A percentile compares a stretch with the other conserved stretches of the same genome.
Conservation (phyloP, 164 flowering plant species). For the Malania oleifera region DNA sequence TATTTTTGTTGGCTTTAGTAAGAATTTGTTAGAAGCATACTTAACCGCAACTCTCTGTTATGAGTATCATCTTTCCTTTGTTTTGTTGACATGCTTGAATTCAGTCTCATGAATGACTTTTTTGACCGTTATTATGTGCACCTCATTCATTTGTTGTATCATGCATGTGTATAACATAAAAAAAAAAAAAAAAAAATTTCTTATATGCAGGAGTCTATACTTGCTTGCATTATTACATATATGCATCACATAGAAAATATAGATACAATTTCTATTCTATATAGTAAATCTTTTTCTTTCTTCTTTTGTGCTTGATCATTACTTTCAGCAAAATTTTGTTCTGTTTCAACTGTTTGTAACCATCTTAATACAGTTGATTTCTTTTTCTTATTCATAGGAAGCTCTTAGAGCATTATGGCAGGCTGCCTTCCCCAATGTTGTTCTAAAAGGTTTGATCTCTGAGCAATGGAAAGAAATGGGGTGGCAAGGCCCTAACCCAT, state of each 20-base stretch:
- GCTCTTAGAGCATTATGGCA: constrained; percentile 74
- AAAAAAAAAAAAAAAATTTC: too few species aligned
- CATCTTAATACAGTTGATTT: background rate
- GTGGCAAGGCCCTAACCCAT: constrained; percentile 98
- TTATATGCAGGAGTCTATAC: background rate
- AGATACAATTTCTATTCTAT: background rate
- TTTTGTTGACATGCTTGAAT: too few species aligned
- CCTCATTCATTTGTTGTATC: too few species aligned
- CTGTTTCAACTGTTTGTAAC: background rate
- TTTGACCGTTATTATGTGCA: too few species aligned
- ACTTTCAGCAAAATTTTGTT: constrained; percentile 1
- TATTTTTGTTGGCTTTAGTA: background rate
- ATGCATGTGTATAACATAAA: too few species aligned
- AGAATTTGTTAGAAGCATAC: background rate
- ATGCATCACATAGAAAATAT: background rate
- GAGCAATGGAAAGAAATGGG: constrained; percentile 99
- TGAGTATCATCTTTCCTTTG: background rate
- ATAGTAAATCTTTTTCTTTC: background rate
- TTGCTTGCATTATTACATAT: background rate
- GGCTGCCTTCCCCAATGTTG: constrained; percentile 66
- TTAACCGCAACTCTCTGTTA: background rate
- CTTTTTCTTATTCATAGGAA: constrained; percentile 44
- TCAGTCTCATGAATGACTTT: background rate
- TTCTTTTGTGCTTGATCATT: background rate
- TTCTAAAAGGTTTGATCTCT: constrained; percentile 68